These are phyloP conservation scores for Fraxinus sp. DNA, from an alignment of 305 asterid genomes.

Conservation along the genomic window DNA sequence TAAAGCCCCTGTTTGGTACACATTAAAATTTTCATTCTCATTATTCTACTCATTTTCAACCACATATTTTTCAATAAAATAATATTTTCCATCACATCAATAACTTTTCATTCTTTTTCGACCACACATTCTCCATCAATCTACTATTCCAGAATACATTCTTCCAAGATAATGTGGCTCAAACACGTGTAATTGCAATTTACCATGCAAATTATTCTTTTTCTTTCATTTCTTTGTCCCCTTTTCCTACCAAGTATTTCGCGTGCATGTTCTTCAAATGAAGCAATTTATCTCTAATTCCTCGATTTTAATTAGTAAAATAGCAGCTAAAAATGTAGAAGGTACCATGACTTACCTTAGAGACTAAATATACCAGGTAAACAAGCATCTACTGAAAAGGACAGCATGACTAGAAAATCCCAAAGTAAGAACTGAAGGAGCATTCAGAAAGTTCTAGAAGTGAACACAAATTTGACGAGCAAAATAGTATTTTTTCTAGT, in stretches of 20 bases:
- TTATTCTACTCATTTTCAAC: no score
- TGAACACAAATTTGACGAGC: neutral
- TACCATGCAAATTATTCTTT: neutral
- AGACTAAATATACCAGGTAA: neutral
- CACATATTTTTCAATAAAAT: no score
- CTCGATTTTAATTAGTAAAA: neutral
- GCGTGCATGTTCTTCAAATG: neutral
- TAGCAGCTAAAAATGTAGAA: neutral
- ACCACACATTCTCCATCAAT: no score
- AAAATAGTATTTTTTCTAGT: neutral
- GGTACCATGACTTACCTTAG: neutral
- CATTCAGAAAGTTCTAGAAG: neutral
- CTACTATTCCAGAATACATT: no score
- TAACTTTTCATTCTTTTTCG: no score
- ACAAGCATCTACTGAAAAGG: neutral
- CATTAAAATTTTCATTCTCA: no score
- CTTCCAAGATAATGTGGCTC: no score
- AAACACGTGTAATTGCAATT: neutral
- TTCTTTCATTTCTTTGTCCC: neutral
- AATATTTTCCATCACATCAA: no score
- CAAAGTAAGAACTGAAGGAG: neutral
- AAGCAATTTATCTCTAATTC: neutral
- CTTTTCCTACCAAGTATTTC: neutral
- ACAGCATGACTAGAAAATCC: neutral
- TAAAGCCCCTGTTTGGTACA: no score